These are phyloP conservation scores for Henckelia pumila DNA, from an alignment of 257 asterid genomes.

Conservation along the genomic window DNA sequence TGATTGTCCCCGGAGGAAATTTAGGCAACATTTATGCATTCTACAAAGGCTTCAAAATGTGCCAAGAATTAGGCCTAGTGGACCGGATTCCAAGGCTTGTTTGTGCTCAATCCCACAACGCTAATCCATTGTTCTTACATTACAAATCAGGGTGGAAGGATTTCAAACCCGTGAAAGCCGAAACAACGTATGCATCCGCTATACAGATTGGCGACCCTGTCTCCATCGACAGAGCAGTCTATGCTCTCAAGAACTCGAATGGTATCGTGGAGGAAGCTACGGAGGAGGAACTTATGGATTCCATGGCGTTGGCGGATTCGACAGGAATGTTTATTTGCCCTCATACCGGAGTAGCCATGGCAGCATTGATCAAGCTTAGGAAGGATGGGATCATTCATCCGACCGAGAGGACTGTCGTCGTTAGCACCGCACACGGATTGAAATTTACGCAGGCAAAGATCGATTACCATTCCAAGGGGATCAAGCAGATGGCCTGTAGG, in stretches of 20 bases:
- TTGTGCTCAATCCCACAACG: constrained; percentile 56
- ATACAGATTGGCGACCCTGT: constrained; percentile 69
- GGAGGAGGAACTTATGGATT: constrained; percentile 61
- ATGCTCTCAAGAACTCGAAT: constrained; percentile 39
- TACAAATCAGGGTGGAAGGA: constrained; percentile 49
- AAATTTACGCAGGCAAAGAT: constrained; percentile 58
- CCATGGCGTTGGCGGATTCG: constrained; percentile 58
- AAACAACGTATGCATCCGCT: constrained; percentile 48
- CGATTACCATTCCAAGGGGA: constrained; percentile 44
- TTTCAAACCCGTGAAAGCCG: constrained; percentile 33
- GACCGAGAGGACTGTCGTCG: constrained; percentile 52
- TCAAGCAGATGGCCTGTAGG: constrained; percentile 39
- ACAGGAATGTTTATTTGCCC: constrained; percentile 66
- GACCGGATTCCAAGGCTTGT: constrained; percentile 49
- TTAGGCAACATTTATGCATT: constrained; percentile 56
- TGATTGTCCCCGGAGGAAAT: constrained; percentile 56
- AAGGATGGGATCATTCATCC: constrained; percentile 39
- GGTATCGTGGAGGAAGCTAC: constrained; percentile 63
- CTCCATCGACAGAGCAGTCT: constrained; percentile 50
- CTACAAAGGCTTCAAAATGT: constrained; percentile 59
- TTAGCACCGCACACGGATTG: constrained; percentile 63
- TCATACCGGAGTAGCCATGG: constrained; percentile 53
- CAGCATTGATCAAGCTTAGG: constrained; percentile 51
- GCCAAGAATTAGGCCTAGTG: constrained; percentile 50
- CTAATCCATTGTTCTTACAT: constrained; percentile 43